Percentiles rank a stretch among this genome's conserved stretches.
phyloP scores from a whole-genome alignment of 306 rosid genomes.

The Gillenia trifoliata region DNA sequence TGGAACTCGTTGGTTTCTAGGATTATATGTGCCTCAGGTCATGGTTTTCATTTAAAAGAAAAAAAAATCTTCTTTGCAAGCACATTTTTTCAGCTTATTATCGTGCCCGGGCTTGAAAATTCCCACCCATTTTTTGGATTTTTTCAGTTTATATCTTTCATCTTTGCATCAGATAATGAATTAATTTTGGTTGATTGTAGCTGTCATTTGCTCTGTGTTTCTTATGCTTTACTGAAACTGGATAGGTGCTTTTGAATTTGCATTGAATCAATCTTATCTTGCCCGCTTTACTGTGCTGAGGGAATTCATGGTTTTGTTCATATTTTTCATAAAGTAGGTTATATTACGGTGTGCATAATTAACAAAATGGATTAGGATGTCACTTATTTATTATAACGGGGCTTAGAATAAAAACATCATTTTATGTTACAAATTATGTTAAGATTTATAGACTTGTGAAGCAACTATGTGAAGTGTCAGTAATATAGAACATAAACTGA shows the following conservation, averaged over 20 bases:
- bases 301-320: too few species aligned
- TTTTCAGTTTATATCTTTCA: too few species aligned
- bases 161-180: too few species aligned
- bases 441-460: neutral
- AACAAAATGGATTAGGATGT: neutral
- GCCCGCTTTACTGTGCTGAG: too few species aligned
- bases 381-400: neutral
- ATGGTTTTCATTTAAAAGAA: neutral
- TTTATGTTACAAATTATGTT: neutral
- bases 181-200: neutral
- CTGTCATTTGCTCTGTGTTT: neutral
- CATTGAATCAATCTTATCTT: too few species aligned
- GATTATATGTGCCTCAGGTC: neutral
- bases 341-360: too few species aligned
- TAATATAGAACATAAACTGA: neutral
- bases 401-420: neutral
- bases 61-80: neutral
- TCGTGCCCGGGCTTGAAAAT: neutral
- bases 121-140: neutral
- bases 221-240: neutral
- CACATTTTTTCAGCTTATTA: neutral
- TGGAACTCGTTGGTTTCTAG: slow-evolving; percentile 1
- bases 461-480: neutral
- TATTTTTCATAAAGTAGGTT: too few species aligned
- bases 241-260: too few species aligned